Base-by-base conservation (phyloP, 2,329 filamentous ascomycete species). In the Metarhizium anisopliae region DNA sequence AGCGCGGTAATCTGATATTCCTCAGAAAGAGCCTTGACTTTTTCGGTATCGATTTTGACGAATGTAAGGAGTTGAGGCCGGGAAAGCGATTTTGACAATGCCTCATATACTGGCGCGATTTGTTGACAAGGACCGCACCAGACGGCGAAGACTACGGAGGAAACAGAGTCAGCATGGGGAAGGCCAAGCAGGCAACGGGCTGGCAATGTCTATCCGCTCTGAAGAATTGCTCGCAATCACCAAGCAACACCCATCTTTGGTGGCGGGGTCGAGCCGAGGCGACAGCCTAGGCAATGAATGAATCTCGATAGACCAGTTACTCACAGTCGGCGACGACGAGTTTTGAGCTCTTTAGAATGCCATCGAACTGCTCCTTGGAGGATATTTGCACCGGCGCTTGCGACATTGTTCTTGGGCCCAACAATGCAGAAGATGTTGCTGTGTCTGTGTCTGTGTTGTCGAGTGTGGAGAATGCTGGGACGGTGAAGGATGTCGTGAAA, bases 271-370 rank as follows among this genome's bases (percentile, higher is more conserved):
- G 38, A 40, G 38, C 10, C 14, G 38, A 40, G 10, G 11, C 1
- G 38, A 40, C 38, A 16, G 38, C 38, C 13, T 40, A 16, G 38
- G 8, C 14, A 6, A 14, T 40, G 14, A 5, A 40, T 16, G 14
- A 5, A 40, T 16, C 38, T 16, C 10, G 14, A 40, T 40, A 6
- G 38, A 16, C 38, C 38, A 16, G 13, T 62, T 51, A 47, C 89
- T 81, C 77, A 95, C 91, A 96, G 74, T 96, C 89, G 66, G 87
- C 85, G 55, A 97, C 86, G 47, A 97, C 89, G 58, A 96, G 83
- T 61, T 82, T 83, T 38, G 89, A 91, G 55, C 80, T 83, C 59
- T 81, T 80, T 59, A 96, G 78, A 58, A 94, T 72, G 36, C 75
- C 72, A 63, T 78, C 80, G 65, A 95, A 86, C 67, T 93, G 84